These are phyloP conservation scores for Phaeotremella skinneri DNA, from an alignment of 768 basidiomycete species.

Conservation along the genomic window DNA sequence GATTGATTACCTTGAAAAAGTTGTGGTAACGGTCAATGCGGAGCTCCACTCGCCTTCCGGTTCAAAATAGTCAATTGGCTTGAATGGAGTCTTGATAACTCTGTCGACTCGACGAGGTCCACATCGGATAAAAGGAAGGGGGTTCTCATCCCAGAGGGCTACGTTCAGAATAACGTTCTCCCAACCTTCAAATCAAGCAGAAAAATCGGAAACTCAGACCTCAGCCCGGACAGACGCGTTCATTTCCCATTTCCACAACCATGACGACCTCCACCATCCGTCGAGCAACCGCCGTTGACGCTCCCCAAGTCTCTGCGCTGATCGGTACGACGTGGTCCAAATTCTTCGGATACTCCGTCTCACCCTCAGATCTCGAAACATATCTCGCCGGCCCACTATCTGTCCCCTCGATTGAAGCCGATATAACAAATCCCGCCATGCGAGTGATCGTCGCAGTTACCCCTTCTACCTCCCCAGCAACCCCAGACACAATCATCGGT, in stretches of 20 bases:
- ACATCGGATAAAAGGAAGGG: no score
- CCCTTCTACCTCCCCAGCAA: neutral
- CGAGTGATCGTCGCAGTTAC: slow-evolving; percentile 19
- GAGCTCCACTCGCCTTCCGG: no score
- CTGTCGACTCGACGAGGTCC: no score
- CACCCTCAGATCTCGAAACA: slow-evolving; percentile 22
- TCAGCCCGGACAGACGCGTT: neutral
- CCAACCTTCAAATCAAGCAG: no score
- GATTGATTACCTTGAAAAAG: no score
- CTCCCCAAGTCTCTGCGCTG: slow-evolving; percentile 14
- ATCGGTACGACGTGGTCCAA: slow-evolving; percentile 33
- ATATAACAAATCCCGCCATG: slow-evolving; percentile 11
- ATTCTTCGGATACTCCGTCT: slow-evolving; percentile 33
- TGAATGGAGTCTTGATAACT: no score
- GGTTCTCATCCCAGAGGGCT: no score
- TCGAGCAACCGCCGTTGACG: slow-evolving; percentile 19
- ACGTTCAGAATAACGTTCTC: no score
- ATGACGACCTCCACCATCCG: slow-evolving; percentile 13
- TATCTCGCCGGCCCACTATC: slow-evolving; percentile 28
- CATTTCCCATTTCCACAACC: neutral
- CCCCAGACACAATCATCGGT: slow-evolving; percentile 11
- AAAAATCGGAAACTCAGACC: no score
- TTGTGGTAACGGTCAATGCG: neutral
- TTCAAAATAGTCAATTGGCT: no score
- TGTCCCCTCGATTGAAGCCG: slow-evolving; percentile 8